Conservation (phyloP, 306 rosid species). For the Myrica gale region DNA sequence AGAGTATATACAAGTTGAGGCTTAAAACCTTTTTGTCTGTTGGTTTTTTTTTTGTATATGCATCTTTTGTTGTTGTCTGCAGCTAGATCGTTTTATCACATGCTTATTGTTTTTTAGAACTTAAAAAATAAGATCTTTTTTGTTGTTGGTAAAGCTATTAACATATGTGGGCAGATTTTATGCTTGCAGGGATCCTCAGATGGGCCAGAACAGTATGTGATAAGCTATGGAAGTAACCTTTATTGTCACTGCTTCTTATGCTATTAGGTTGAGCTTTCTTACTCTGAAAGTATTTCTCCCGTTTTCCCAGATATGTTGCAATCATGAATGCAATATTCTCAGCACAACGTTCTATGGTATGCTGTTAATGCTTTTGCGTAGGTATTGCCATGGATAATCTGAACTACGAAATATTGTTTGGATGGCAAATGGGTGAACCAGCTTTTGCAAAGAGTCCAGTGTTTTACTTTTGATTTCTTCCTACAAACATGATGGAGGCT, state of each 20-base stretch:
- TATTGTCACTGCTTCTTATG: slow-evolving; percentile 5
- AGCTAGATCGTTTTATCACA: not conserved
- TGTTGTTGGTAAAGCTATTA: slow-evolving; percentile 16
- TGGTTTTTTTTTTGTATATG: not conserved
- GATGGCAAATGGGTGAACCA: not conserved
- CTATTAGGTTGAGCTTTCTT: slow-evolving; percentile 22
- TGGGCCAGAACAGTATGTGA: slow-evolving; percentile 90
- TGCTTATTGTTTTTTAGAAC: not conserved
- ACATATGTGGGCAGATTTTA: slow-evolving; percentile 63
- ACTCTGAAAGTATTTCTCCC: slow-evolving; percentile 16
- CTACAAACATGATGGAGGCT: not conserved
- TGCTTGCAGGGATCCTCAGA: slow-evolving; percentile 91
- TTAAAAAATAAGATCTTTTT: not conserved
- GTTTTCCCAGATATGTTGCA: slow-evolving; percentile 81
- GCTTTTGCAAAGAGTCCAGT: not conserved
- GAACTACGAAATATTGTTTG: not conserved
- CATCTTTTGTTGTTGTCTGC: not conserved
- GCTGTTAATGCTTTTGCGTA: slow-evolving; percentile 19
- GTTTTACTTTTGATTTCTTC: not conserved
- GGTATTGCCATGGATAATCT: not conserved
- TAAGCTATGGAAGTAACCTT: slow-evolving; percentile 3
- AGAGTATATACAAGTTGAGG: not conserved
- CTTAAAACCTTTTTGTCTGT: not conserved
- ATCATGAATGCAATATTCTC: slow-evolving; percentile 94
- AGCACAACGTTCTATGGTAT: slow-evolving; percentile 81